These are phyloP conservation scores for Anthostomella pinea DNA, from an alignment of 2,329 filamentous ascomycete species.

Conservation along the genomic window DNA sequence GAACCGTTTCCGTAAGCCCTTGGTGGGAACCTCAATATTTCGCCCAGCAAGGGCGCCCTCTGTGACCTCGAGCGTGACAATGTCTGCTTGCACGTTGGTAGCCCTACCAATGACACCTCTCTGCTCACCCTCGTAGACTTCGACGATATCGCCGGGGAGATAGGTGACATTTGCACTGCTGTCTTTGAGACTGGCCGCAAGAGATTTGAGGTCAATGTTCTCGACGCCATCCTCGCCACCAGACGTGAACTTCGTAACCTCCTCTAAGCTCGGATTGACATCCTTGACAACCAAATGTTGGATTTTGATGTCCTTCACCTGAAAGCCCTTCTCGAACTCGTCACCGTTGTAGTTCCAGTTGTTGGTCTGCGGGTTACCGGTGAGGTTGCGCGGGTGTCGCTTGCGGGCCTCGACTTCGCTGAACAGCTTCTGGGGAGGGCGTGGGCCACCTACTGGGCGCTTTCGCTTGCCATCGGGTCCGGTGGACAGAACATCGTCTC, in stretches of 20 bases:
- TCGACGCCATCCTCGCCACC: slow-evolving; percentile 89
- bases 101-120: slow-evolving; percentile 85
- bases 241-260: slow-evolving; percentile 90
- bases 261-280: slow-evolving; percentile 89
- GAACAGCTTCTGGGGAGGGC: slow-evolving; percentile 86
- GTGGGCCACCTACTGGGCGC: slow-evolving; percentile 61
- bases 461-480: slow-evolving; percentile 73
- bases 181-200: slow-evolving; percentile 86
- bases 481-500: slow-evolving; percentile 63
- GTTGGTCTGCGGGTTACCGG: slow-evolving; percentile 71
- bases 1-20: slow-evolving; percentile 90
- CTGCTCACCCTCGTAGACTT: slow-evolving; percentile 94
- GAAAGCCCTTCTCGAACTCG: slow-evolving; percentile 87
- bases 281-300: slow-evolving; percentile 81
- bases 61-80: slow-evolving; percentile 82
- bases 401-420: slow-evolving; percentile 92
- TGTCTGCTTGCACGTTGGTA: slow-evolving; percentile 82
- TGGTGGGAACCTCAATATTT: slow-evolving; percentile 87
- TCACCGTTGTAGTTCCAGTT: slow-evolving; percentile 84
- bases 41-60: slow-evolving; percentile 81
- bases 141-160: slow-evolving; percentile 90
- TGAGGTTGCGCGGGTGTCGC: slow-evolving; percentile 64
- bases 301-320: slow-evolving; percentile 91
- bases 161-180: slow-evolving; percentile 79
- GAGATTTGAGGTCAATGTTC: slow-evolving; percentile 85